Percentiles rank a stretch among this genome's conserved stretches.
Evolutionary conservation across 257 asterid genomes (phyloP).

Genomic region (Perilla frutescens): DNA sequence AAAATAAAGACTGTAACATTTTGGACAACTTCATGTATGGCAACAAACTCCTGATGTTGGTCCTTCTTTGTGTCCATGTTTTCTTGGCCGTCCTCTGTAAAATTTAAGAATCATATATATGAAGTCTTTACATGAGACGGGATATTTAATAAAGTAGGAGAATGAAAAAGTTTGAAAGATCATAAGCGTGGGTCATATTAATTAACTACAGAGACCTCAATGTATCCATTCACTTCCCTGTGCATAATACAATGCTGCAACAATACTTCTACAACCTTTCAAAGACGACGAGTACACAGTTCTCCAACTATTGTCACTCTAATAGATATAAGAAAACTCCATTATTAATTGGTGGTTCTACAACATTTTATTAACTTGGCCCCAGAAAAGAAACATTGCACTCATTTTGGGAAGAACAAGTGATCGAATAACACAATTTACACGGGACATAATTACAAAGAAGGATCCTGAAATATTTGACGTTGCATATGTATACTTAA

Average conservation of each 20-base stretch:
- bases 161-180: no score
- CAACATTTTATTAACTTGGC: not conserved
- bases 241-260: not conserved
- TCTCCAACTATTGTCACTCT: not conserved
- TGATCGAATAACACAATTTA: not conserved
- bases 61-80: no score
- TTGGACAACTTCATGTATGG: no score
- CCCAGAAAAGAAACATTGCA: not conserved
- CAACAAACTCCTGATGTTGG: no score
- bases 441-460: not conserved
- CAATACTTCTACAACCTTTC: slow-evolving; percentile 5
- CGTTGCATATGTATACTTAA: not conserved
- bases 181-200: no score
- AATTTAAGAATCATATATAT: no score
- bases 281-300: not conserved
- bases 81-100: no score
- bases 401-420: not conserved
- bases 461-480: not conserved
- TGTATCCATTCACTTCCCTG: no score
- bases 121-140: no score
- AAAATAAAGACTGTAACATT: no score
- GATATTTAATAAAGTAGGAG: no score
- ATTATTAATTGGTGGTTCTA: not conserved
- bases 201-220: no score
- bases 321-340: not conserved